A percentile compares a stretch with the other conserved stretches of the same genome.
These are phyloP conservation scores for Stephania japonica DNA, from an alignment of 164 flowering plant species.

Conservation along the genomic window DNA sequence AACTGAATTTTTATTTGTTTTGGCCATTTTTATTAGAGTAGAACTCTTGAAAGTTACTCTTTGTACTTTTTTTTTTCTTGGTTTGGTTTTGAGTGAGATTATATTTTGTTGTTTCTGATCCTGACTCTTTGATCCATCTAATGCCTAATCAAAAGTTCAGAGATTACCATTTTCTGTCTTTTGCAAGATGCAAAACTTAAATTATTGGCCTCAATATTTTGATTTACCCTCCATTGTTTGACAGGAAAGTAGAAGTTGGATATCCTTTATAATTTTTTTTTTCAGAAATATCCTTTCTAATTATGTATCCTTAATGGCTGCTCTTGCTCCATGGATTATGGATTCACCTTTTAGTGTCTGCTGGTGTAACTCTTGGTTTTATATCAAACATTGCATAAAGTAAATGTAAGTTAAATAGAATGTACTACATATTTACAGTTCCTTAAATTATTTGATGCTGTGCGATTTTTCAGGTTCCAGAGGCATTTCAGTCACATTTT, in stretches of 20 bases:
- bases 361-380: neutral
- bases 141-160: neutral
- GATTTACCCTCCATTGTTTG: neutral
- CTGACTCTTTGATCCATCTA: neutral
- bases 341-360: neutral
- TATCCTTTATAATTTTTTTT: neutral
- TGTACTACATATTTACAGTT: neutral
- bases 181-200: neutral
- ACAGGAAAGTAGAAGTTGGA: neutral
- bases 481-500: conserved; percentile 49
- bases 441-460: neutral
- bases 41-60: neutral
- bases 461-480: conserved; percentile 57
- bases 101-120: neutral
- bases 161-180: no score
- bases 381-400: neutral
- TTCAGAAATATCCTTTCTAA: no score
- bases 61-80: neutral
- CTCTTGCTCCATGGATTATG: neutral
- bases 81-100: neutral
- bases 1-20: conserved; percentile 13
- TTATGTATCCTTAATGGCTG: neutral
- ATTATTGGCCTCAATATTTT: neutral
- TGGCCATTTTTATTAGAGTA: neutral
- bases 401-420: neutral